These are phyloP conservation scores for Carallia pectinifolia DNA, from an alignment of 345 rosid species.

Conservation along the genomic window DNA sequence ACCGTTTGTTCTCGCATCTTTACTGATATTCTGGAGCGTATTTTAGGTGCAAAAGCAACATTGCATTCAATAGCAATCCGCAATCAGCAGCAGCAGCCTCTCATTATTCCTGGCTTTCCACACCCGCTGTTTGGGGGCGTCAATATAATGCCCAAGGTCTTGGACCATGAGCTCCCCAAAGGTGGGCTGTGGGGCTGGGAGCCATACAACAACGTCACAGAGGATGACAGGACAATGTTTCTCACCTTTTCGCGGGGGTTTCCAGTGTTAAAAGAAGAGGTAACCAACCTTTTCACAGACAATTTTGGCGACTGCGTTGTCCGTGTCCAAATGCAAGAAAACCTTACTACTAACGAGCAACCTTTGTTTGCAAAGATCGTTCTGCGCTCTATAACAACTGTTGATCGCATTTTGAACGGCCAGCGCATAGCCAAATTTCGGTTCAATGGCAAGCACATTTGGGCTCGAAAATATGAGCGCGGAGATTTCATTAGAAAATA, in stretches of 20 bases:
- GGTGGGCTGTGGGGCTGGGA: constrained; percentile 45
- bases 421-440: constrained; percentile 41
- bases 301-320: constrained; percentile 33
- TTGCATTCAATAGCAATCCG: neutral
- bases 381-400: constrained; percentile 20
- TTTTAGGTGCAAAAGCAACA: neutral
- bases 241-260: constrained; percentile 50
- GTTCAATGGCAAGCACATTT: constrained; percentile 49
- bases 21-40: constrained; percentile 32
- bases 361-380: constrained; percentile 46
- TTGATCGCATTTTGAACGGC: constrained; percentile 38
- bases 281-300: constrained; percentile 30
- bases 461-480: constrained; percentile 55
- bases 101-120: constrained; percentile 40
- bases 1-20: constrained; percentile 35
- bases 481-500: constrained; percentile 16
- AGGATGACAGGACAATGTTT: constrained; percentile 47
- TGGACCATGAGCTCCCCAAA: constrained; percentile 17
- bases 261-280: constrained; percentile 39
- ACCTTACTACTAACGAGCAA: constrained; percentile 22
- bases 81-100: neutral
- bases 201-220: constrained; percentile 15
- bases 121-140: constrained; percentile 39
- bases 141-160: constrained; percentile 22
- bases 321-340: constrained; percentile 36